phyloP scores from a whole-genome alignment of 768 basidiomycete species.

The Termitomyces sp. region DNA sequence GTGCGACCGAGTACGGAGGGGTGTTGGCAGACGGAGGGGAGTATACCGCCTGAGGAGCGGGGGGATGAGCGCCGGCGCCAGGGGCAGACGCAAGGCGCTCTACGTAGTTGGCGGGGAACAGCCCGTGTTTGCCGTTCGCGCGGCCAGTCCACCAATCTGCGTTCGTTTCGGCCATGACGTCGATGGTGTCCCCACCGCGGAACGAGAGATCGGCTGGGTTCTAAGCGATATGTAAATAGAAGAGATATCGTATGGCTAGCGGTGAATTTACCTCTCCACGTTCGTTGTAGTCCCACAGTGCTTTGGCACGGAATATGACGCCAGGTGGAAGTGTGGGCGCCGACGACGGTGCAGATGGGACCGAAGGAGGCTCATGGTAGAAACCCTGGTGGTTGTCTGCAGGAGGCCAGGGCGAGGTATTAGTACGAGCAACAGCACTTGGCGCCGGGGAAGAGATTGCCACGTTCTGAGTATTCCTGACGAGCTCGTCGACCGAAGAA shows the following conservation, averaged over 20 bases:
- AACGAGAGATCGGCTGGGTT: conserved; percentile 73
- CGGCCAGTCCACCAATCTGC: conserved; percentile 86
- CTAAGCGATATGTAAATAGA: too few species aligned
- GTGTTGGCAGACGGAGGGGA: neutral
- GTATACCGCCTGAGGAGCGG: conserved; percentile 5
- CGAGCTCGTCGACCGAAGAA: neutral
- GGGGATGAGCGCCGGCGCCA: conserved; percentile 1
- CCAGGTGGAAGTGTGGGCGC: conserved; percentile 12
- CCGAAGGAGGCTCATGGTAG: too few species aligned
- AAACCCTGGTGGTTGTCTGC: too few species aligned
- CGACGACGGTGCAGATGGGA: neutral
- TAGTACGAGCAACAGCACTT: too few species aligned
- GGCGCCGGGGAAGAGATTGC: neutral
- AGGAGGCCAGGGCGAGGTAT: too few species aligned
- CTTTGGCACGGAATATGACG: conserved; percentile 38
- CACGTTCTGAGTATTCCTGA: conserved; percentile 5
- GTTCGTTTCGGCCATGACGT: conserved; percentile 68
- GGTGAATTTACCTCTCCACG: conserved; percentile 35
- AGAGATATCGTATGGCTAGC: too few species aligned
- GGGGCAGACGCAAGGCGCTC: conserved; percentile 36
- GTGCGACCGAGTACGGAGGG: neutral
- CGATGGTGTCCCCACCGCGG: conserved; percentile 64
- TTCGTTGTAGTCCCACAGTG: conserved; percentile 64
- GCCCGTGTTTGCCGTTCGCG: conserved; percentile 51
- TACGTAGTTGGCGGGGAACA: conserved; percentile 75